Evolutionary conservation across 371 early-diverging fungal species (phyloP).

Genomic region (Mucor mucedo): DNA sequence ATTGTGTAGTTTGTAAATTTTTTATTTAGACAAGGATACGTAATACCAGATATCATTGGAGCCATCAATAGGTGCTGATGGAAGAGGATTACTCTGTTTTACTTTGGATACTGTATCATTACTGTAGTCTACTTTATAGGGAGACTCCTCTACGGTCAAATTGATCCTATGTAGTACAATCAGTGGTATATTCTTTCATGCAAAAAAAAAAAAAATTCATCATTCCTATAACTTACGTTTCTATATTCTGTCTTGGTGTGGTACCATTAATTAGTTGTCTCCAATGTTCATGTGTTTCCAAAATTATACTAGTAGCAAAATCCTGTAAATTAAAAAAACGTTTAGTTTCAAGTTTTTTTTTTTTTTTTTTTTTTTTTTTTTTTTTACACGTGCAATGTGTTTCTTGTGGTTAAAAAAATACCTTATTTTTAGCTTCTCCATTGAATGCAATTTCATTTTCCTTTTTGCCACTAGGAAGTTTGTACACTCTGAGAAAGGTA

Average conservation of each 20-base stretch:
- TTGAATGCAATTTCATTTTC: slow-evolving; percentile 91
- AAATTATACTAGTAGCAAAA: slow-evolving; percentile 87
- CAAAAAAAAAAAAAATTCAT: neutral
- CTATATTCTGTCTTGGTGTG: slow-evolving; percentile 64
- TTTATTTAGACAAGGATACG: neutral
- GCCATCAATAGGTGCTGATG: slow-evolving; percentile 58
- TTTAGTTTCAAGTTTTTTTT: neutral
- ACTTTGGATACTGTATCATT: slow-evolving; percentile 58
- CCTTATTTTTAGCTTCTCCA: slow-evolving; percentile 83
- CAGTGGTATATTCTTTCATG: neutral
- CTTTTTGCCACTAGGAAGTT: slow-evolving; percentile 90
- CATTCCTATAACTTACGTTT: slow-evolving; percentile 49
- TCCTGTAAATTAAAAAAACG: slow-evolving; percentile 38
- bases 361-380: neutral
- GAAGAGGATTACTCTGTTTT: slow-evolving; percentile 47
- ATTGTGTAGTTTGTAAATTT: neutral
- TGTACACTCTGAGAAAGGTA: slow-evolving; percentile 92
- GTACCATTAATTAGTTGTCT: slow-evolving; percentile 75
- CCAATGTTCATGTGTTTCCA: slow-evolving; percentile 94
- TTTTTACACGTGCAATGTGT: neutral
- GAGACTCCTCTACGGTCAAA: slow-evolving; percentile 66
- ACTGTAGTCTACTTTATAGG: slow-evolving; percentile 62
- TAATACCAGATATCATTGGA: slow-evolving; percentile 84
- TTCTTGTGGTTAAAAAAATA: slow-evolving; percentile 6
- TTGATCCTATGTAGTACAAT: slow-evolving; percentile 51